Base-by-base conservation (phyloP, 352 stramenopile genomes). In the Thalassiosira oceanica region DNA sequence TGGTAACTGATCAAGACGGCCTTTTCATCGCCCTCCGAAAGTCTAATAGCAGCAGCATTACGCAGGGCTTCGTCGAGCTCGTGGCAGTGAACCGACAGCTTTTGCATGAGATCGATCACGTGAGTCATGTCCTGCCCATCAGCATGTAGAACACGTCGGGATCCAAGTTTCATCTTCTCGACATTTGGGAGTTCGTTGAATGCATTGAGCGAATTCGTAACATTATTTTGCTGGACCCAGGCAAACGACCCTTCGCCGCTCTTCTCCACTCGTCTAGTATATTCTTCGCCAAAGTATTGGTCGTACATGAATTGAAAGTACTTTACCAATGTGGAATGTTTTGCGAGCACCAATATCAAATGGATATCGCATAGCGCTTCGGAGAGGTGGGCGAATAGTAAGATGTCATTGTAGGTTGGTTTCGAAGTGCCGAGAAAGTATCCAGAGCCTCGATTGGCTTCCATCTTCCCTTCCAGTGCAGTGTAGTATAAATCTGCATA, bases 291-390 rank as follows among this genome's bases (percentile, higher is more conserved):
- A 79, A 88, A 88, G 28, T 81, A 90, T 42, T 24, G 20, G 35
- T 85, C 43, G 41, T 84, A 76, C 10, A 85, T 72, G 10, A 26
- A 10, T 44, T 84, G 66, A 78, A 86, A 86, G 53, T 80, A 90
- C 20, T 61, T 28, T 1, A 83, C 44, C 26, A 90, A 62, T 36
- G 48, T 20, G 13, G 65, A 55, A 69, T 75, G 80, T 20, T 81
- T 64, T 7, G 77, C 43, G 39, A 90, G 57, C 11, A 88, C 37
- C 10, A 74, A 52, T 1, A 88, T 72, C 18, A 90, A 61, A 60
- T 90, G 66, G 3, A 88, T 65, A 64, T 90, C 68, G 50, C 61
- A 76, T 1, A 87, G 48, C 11, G 83, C 83, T 23, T 88, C 70
- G 4, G 74, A 68, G 11, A 90, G 56, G 65, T 88, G 79, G 18